phyloP scores from a whole-genome alignment of 2,329 filamentous ascomycete genomes.

The Calycina marina region DNA sequence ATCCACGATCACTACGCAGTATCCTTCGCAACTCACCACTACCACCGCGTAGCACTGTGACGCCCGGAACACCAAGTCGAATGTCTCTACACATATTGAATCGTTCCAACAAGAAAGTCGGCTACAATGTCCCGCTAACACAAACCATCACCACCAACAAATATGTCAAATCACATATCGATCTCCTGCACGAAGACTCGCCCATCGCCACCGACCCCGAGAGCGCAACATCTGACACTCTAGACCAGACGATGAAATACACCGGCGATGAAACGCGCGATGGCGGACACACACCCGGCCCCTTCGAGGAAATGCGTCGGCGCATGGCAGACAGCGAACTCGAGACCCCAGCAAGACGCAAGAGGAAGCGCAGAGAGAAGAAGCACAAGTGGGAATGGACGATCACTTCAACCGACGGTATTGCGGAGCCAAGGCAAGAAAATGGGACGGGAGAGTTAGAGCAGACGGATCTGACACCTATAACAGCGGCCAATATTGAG shows the following conservation, averaged over 20 bases:
- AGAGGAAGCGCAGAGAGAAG: slow-evolving; percentile 41
- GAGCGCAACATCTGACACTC: slow-evolving; percentile 25
- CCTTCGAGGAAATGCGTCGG: slow-evolving; percentile 47
- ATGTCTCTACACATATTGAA: slow-evolving; percentile 40
- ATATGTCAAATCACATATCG: slow-evolving; percentile 48
- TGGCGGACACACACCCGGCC: slow-evolving; percentile 46
- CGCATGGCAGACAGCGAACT: slow-evolving; percentile 32
- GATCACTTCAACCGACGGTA: slow-evolving; percentile 26
- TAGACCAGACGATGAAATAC: slow-evolving; percentile 37
- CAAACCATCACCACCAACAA: slow-evolving; percentile 49
- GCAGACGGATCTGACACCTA: slow-evolving; percentile 7
- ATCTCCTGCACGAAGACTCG: slow-evolving; percentile 42
- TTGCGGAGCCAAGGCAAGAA: slow-evolving; percentile 29
- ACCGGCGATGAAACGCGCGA: slow-evolving; percentile 40
- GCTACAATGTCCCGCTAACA: slow-evolving; percentile 46
- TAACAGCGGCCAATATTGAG: slow-evolving; percentile 12
- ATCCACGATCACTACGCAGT: slow-evolving; percentile 43
- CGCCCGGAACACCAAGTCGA: slow-evolving; percentile 37
- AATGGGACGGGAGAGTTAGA: slow-evolving; percentile 16
- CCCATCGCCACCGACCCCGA: slow-evolving; percentile 15
- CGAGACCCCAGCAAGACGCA: slow-evolving; percentile 25
- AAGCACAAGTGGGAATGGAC: slow-evolving; percentile 54
- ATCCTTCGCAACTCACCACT: slow-evolving; percentile 54
- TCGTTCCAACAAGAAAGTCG: slow-evolving; percentile 32
- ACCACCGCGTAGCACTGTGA: slow-evolving; percentile 34